Percentiles rank a stretch among this genome's conserved stretches.
phyloP scores from a whole-genome alignment of 208 protist genomes.

The Tritrichomonas foetus region DNA sequence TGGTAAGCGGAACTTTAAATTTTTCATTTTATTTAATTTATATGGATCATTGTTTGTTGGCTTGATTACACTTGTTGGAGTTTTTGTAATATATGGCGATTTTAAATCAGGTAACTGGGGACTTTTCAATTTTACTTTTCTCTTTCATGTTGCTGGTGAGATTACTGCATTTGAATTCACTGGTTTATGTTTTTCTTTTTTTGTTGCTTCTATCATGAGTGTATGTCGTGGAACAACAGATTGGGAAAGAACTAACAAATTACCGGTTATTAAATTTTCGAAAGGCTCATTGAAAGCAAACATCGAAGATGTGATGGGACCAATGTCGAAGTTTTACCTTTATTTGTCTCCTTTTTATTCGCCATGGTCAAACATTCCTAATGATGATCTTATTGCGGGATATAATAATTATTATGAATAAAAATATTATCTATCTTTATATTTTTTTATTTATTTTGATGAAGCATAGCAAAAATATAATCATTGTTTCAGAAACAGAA shows the following conservation, averaged over 20 bases:
- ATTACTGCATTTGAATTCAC: not conserved
- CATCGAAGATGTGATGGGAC: not conserved
- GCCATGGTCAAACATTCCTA: not conserved
- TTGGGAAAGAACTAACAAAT: not conserved
- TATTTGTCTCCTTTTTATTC: constrained; percentile 1
- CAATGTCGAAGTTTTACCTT: not conserved
- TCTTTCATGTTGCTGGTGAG: not conserved
- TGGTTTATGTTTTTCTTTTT: not conserved
- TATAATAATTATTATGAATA: not conserved
- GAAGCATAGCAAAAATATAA: too few relatives aligned
- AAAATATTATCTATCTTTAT: too few relatives aligned
- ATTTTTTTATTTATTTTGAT: too few relatives aligned
- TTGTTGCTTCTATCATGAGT: too few relatives aligned
- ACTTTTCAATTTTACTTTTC: not conserved
- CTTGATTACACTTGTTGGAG: not conserved
- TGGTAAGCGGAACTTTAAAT: constrained; percentile 22
- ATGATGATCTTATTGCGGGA: not conserved
- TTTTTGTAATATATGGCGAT: not conserved
- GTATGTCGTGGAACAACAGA: not conserved
- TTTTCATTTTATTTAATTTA: constrained; percentile 13
- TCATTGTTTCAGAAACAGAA: too few relatives aligned
- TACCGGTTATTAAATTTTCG: not conserved
- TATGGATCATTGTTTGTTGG: not conserved
- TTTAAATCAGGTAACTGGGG: not conserved
- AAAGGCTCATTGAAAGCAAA: not conserved